A percentile compares a stretch with the other conserved stretches of the same genome.
phyloP scores from a whole-genome alignment of 176 grass and related monocot genomes.

The Carex parvula region DNA sequence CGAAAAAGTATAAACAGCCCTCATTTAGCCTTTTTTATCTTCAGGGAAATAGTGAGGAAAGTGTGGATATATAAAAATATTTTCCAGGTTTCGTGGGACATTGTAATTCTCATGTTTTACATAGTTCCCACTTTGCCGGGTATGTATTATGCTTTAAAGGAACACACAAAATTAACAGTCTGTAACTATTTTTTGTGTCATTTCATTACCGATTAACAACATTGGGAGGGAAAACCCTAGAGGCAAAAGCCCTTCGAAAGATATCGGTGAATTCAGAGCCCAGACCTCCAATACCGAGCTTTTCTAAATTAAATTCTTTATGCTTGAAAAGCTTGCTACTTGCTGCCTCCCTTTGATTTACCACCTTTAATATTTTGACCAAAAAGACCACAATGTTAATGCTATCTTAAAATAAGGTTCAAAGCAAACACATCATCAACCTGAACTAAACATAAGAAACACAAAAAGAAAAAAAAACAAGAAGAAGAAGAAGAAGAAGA shows the following conservation, averaged over 20 bases:
- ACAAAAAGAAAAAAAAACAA: neutral
- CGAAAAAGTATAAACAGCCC: neutral
- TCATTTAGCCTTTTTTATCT: constrained; percentile 3
- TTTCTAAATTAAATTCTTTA: constrained; percentile 95
- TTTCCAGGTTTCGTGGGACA: neutral
- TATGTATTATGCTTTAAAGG: neutral
- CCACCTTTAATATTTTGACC: constrained; percentile 39
- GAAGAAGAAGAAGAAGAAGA: no score
- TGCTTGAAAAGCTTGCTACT: constrained; percentile 99
- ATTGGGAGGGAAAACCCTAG: constrained; percentile 81
- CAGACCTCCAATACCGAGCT: constrained; percentile 92
- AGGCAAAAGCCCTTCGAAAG: constrained; percentile 97
- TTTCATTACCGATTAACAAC: constrained; percentile 71
- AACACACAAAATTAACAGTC: neutral
- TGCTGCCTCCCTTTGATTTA: constrained; percentile 92
- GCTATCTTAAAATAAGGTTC: neutral
- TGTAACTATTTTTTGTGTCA: neutral
- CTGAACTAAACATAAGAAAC: constrained; percentile 1
- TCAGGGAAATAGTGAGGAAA: neutral
- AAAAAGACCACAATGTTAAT: constrained; percentile 24
- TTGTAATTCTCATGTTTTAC: neutral
- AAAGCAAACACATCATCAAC: constrained; percentile 2
- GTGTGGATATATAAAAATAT: neutral
- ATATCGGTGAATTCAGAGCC: constrained; percentile 91
- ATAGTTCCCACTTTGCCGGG: neutral